Base-by-base conservation (phyloP, 441 rosid genomes). In the Jatropha multifida region DNA sequence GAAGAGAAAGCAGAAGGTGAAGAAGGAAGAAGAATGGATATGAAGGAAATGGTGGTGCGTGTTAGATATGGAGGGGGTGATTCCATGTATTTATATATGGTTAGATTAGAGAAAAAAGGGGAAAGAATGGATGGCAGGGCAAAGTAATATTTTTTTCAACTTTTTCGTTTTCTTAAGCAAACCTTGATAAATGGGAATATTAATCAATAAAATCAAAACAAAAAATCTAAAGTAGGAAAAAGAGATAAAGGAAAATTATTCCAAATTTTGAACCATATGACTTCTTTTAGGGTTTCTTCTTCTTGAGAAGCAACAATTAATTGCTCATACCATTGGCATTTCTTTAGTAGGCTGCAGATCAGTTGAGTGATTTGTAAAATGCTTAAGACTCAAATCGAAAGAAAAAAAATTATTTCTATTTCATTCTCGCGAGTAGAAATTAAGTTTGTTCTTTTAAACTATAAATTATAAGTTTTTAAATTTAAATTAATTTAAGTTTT, bases 151-250 rank as follows among this genome's bases (percentile, higher is more conserved):
- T 48, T 4, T 54, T 54, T 54, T 5, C 14, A 64, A 40, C 76
- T 74, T 74, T 74, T 74, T 74, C 70, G 76, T 64, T 85, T 85
- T 86, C 89, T 86, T 86, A 83, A 86, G 84, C 80, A 67, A 84
- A 84, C 73, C 86, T 90, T 80, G 85, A 86, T 81, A 88, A 84
- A 80, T 88, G 88, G 83, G 86, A 76, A 72, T 58, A 56, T 18
- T 58, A 7, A 58, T 62, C 75, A 62, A 74, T 61, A 58, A 44
- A 74, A 65, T 27, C 42, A 26, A 42, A 74, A 83, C 1, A 41
- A 41, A 72, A 83, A 56, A 79, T 65, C 73, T 72, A 82, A 86
- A 78, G 78, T 61, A 65, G 62, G 40, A 81, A 77, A 81, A 80
- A 66, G 74, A 85, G 81, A 85, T 71, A 85, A 81, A 85, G 87